Base-by-base conservation (phyloP, 169 alveolate species). In the Plasmodium cynomolgi region DNA sequence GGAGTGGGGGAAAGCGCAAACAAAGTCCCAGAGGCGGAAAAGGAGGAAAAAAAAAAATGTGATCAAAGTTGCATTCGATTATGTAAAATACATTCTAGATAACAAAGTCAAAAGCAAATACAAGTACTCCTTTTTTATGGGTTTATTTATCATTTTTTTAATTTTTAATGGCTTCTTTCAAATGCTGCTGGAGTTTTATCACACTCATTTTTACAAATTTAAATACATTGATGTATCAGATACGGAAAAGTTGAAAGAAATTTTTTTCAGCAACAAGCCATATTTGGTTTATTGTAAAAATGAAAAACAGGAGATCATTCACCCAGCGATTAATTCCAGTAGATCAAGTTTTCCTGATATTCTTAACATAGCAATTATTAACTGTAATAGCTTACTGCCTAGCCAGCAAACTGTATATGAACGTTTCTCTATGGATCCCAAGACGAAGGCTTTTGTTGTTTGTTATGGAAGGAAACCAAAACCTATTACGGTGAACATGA, bases 401-500 rank as follows among this genome's bases (percentile, higher is more conserved):
- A 91, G 95, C 47, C 33, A 91, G 29, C 91, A 91, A 71, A 91
- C 62, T 50, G 71, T 91, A 20, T 91, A 91, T 80, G 81, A 91
- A 41, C 79, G 95, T 31, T 91, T 91, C 71, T 31, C 50, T 41
- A 39, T 91, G 58, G 79, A 72, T 13, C 92, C 82, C 15, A 71
- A 41, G 8, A 81, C 84, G 15, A 56, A 58, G 34, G 95, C 95
- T 6, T 91, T 91, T 81, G 34, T 91, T 6, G 39, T 91, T 31
- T 81, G 85, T 41, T 91, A 81, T 72, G 95, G 95, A 31, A 91
- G 68, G 56, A 91, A 91, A 81, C 95, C 95, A 0, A 91, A 91
- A 91, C 92, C 95, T 23, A 91, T 91, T 68, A 62, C 58, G 17
- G 13, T 41, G 0, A 20, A 26, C 44, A 26, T 81, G 73, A 26